phyloP scores from a whole-genome alignment of 1,284 basidiomycete genomes.

The Ceratobasidium papillatum region DNA sequence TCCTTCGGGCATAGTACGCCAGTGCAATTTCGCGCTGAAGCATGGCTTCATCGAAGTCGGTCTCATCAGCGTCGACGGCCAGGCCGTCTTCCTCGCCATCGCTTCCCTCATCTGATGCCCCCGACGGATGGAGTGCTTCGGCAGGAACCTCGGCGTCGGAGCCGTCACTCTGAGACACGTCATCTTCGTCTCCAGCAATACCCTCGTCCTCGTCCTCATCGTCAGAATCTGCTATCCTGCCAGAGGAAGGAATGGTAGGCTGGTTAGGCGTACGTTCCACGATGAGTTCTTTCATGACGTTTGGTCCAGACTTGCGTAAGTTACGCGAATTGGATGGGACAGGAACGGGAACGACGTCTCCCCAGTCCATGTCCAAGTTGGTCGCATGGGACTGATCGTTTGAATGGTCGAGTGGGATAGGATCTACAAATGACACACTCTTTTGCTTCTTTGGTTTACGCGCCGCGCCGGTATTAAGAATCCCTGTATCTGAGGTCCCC shows the following conservation, averaged over 20 bases:
- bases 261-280: constrained; percentile 44
- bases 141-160: constrained; percentile 52
- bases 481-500: neutral
- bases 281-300: constrained; percentile 52
- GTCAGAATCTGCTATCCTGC: constrained; percentile 16
- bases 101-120: constrained; percentile 62
- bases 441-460: constrained; percentile 59
- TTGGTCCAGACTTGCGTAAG: constrained; percentile 53
- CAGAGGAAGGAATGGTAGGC: neutral
- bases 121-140: constrained; percentile 42
- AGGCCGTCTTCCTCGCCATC: constrained; percentile 27
- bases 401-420: constrained; percentile 47
- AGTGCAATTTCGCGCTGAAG: constrained; percentile 78
- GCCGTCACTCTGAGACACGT: constrained; percentile 53
- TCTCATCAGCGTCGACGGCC: constrained; percentile 30
- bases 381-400: neutral
- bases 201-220: constrained; percentile 5
- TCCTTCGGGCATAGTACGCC: constrained; percentile 70
- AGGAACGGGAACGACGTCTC: constrained; percentile 63
- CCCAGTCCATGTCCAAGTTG: constrained; percentile 54
- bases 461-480: neutral
- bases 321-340: constrained; percentile 59
- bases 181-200: neutral
- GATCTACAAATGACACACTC: constrained; percentile 68
- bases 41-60: constrained; percentile 65